These are phyloP conservation scores for Podospora didyma DNA, from an alignment of 495 filamentous ascomycete species.

Conservation along the genomic window DNA sequence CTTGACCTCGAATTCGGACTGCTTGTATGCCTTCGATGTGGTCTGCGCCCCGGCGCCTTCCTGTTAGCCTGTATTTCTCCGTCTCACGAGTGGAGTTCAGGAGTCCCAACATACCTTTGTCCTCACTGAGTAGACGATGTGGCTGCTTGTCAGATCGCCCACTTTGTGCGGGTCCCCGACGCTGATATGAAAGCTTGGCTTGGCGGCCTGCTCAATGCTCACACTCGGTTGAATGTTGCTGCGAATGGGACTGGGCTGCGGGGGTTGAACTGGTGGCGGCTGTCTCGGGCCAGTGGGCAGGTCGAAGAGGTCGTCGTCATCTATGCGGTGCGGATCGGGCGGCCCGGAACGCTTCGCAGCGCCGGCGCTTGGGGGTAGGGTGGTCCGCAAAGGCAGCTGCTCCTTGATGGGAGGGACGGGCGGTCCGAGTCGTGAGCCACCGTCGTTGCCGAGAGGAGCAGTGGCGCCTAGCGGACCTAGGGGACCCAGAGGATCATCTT, in stretches of 20 bases:
- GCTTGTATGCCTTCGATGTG: constrained; percentile 90
- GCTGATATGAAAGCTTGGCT: constrained; percentile 84
- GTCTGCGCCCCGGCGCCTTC: constrained; percentile 53
- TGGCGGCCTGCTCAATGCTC: constrained; percentile 82
- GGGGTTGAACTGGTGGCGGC: constrained; percentile 70
- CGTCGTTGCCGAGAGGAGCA: constrained; percentile 45
- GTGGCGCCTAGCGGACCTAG: constrained; percentile 83
- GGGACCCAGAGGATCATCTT: constrained; percentile 83
- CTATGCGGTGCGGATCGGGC: constrained; percentile 49
- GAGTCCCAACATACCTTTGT: constrained; percentile 66
- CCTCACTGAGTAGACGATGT: constrained; percentile 93
- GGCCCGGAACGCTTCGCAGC: constrained; percentile 45
- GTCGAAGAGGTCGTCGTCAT: constrained; percentile 59
- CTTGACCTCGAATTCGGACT: constrained; percentile 85
- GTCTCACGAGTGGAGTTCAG: neutral
- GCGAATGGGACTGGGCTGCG: constrained; percentile 48
- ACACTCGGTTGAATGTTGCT: constrained; percentile 74
- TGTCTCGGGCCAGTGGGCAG: constrained; percentile 52
- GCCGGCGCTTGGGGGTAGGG: constrained; percentile 28
- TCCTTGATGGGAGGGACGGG: constrained; percentile 90
- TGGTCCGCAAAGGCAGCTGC: constrained; percentile 55
- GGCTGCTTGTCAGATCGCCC: constrained; percentile 91
- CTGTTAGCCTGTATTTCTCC: neutral
- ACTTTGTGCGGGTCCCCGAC: constrained; percentile 98
- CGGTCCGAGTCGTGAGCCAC: constrained; percentile 43